Conservation (phyloP, 768 basidiomycete genomes). For the Phaeotremella fagi region DNA sequence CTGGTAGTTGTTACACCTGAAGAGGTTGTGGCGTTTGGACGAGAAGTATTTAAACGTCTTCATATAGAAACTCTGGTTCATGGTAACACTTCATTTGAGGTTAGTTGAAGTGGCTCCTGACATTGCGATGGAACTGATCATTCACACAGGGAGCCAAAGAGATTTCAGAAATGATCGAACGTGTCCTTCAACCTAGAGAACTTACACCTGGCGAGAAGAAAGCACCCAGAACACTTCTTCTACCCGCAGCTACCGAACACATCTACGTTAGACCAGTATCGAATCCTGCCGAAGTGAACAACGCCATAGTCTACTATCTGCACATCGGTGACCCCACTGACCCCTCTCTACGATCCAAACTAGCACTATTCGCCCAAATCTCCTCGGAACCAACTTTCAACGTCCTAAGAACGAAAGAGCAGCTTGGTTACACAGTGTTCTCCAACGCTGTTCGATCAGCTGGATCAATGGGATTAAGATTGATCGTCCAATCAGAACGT, state of each 20-base stretch:
- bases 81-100: constrained; percentile 81
- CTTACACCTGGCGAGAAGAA: constrained; percentile 58
- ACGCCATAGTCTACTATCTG: constrained; percentile 76
- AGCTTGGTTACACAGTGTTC: constrained; percentile 87
- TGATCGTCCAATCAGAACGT: constrained; percentile 85
- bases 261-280: constrained; percentile 64
- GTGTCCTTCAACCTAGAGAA: constrained; percentile 57
- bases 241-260: constrained; percentile 71
- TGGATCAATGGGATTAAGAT: constrained; percentile 68
- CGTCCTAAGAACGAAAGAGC: constrained; percentile 84
- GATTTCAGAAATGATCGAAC: constrained; percentile 68
- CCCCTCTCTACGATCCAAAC: constrained; percentile 60
- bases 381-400: constrained; percentile 89
- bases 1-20: constrained; percentile 63
- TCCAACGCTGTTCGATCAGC: constrained; percentile 55
- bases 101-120: constrained; percentile 49
- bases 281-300: constrained; percentile 83
- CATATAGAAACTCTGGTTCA: constrained; percentile 68
- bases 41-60: constrained; percentile 59
- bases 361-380: constrained; percentile 73
- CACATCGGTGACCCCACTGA: constrained; percentile 69
- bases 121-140: not conserved
- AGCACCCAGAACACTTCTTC: constrained; percentile 56
- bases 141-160: constrained; percentile 64
- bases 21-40: constrained; percentile 64